Conservation (phyloP, 306 rosid species). For the Luffa acutangula region DNA sequence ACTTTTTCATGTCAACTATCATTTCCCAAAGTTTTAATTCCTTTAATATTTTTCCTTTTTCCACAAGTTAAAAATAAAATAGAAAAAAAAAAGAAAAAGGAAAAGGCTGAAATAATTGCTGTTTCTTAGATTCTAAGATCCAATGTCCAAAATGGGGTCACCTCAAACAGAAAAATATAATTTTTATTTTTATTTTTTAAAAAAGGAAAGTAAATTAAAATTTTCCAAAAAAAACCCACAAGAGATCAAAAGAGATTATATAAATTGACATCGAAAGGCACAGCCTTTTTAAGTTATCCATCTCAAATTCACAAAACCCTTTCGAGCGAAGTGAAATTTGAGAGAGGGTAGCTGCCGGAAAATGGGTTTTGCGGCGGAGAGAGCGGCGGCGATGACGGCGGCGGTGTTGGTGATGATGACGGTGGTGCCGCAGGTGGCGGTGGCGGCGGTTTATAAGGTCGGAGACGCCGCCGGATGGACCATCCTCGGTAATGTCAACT, state of each 20-base stretch:
- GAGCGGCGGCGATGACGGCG: slow-evolving; percentile 19
- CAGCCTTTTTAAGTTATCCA: background rate
- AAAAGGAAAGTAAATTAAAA: background rate
- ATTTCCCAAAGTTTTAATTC: background rate
- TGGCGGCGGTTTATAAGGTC: slow-evolving; percentile 57
- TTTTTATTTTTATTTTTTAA: background rate
- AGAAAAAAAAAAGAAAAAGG: background rate
- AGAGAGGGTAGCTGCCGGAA: background rate
- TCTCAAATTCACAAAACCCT: background rate
- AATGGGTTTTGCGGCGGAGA: slow-evolving; percentile 38
- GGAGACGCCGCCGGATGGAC: slow-evolving; percentile 94
- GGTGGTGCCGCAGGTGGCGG: slow-evolving; percentile 19
- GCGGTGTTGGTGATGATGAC: slow-evolving; percentile 18
- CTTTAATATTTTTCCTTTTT: background rate
- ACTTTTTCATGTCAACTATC: background rate
- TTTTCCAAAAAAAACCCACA: background rate
- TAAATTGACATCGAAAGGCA: background rate
- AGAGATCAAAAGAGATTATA: background rate
- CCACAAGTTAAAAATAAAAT: background rate
- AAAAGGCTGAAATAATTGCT: background rate
- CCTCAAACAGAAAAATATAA: background rate
- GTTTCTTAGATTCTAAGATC: slow-evolving; percentile 3
- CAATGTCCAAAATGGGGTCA: background rate
- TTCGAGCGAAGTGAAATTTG: background rate
- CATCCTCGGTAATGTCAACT: slow-evolving; percentile 42